A percentile compares a stretch with the other conserved stretches of the same genome.
These are phyloP conservation scores for Cryptococcus deneoformans DNA, from an alignment of 1,284 basidiomycete species.

Conservation along the genomic window DNA sequence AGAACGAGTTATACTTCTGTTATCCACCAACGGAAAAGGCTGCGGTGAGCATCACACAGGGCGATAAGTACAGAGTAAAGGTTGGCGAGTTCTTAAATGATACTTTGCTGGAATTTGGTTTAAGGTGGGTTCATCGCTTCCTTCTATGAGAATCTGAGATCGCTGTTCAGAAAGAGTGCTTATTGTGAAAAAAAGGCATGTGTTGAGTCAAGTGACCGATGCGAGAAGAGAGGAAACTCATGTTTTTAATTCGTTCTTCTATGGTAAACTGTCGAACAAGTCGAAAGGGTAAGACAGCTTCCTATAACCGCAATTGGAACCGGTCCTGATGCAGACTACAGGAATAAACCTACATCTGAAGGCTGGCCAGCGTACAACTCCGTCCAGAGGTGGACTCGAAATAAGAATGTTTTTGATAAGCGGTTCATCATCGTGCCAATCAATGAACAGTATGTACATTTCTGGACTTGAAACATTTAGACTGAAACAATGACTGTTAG, in stretches of 20 bases:
- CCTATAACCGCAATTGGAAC: not conserved
- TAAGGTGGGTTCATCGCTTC: slow-evolving; percentile 63
- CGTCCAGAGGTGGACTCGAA: slow-evolving; percentile 92
- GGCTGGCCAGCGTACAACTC: slow-evolving; percentile 66
- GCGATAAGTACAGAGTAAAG: slow-evolving; percentile 69
- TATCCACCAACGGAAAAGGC: slow-evolving; percentile 69
- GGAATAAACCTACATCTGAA: slow-evolving; percentile 7
- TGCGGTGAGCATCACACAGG: slow-evolving; percentile 71
- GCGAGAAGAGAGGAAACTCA: slow-evolving; percentile 62
- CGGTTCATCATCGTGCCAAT: slow-evolving; percentile 93
- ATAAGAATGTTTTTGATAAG: slow-evolving; percentile 78
- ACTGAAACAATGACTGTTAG: slow-evolving; percentile 49
- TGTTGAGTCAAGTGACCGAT: slow-evolving; percentile 59
- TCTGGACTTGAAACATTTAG: not conserved
- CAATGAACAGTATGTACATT: slow-evolving; percentile 75
- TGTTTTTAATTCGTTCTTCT: slow-evolving; percentile 97
- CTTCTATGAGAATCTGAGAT: not conserved
- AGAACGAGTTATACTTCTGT: slow-evolving; percentile 50
- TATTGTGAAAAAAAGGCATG: slow-evolving; percentile 55
- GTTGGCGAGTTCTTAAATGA: slow-evolving; percentile 90
- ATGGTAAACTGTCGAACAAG: slow-evolving; percentile 74
- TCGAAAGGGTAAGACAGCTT: slow-evolving; percentile 58
- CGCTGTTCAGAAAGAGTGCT: not conserved
- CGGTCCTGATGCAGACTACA: slow-evolving; percentile 4
- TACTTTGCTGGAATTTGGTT: slow-evolving; percentile 90